phyloP scores from a whole-genome alignment of 176 grass and related monocot species.

The Lolium multiflorum region DNA sequence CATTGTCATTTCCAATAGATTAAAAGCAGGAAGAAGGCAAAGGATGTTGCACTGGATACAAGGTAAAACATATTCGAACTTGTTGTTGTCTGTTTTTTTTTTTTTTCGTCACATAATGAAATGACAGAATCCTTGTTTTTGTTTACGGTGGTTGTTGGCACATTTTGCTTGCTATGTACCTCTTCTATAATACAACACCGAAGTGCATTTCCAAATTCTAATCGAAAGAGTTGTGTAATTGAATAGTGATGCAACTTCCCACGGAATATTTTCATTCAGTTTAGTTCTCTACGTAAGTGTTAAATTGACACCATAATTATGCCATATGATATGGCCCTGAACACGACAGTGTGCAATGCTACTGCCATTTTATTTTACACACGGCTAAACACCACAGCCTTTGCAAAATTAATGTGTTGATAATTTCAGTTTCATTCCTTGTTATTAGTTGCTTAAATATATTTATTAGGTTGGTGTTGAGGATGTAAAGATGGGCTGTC shows the following conservation, averaged over 20 bases:
- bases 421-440: background rate
- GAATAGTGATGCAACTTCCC: background rate
- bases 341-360: background rate
- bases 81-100: background rate
- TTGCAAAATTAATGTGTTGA: background rate
- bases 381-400: background rate
- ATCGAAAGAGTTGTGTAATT: background rate
- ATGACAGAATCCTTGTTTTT: background rate
- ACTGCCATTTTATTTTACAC: background rate
- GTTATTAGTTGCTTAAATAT: conserved; percentile 5
- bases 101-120: conserved; percentile 16
- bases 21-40: conserved; percentile 52
- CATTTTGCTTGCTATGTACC: background rate
- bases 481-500: conserved; percentile 13
- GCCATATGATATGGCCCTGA: background rate
- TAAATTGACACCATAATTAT: background rate
- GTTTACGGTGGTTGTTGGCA: background rate
- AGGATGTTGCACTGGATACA: conserved; percentile 44
- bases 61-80: conserved; percentile 34
- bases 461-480: background rate
- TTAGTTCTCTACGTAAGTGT: background rate
- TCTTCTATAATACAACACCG: conserved; percentile 1
- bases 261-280: background rate
- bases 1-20: conserved; percentile 30
- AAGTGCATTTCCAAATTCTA: background rate